These are phyloP conservation scores for Zalaria obscura DNA, from an alignment of 2,329 filamentous ascomycete genomes.

Conservation along the genomic window DNA sequence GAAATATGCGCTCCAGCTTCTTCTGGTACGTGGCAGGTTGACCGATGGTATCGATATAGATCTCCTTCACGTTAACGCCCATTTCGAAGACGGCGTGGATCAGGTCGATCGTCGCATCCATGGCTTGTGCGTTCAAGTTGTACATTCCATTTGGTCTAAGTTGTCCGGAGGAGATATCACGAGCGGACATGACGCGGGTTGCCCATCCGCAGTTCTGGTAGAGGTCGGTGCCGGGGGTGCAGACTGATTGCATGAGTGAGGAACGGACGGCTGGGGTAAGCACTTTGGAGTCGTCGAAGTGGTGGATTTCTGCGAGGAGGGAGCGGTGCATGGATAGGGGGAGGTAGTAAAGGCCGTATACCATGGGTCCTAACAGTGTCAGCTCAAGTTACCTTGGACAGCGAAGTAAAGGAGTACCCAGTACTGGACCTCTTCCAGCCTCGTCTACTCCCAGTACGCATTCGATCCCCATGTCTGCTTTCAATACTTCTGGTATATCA, in stretches of 20 bases:
- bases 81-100: constrained; percentile 62
- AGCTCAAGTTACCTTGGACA: constrained; percentile 6
- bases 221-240: constrained; percentile 46
- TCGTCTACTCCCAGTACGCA: constrained; percentile 86
- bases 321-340: constrained; percentile 50
- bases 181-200: constrained; percentile 63
- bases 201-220: constrained; percentile 68
- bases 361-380: constrained; percentile 40
- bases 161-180: constrained; percentile 71
- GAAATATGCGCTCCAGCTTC: constrained; percentile 72
- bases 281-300: constrained; percentile 92
- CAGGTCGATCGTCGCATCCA: constrained; percentile 77
- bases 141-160: constrained; percentile 49
- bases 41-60: constrained; percentile 93
- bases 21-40: constrained; percentile 71
- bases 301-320: constrained; percentile 64
- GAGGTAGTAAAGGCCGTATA: constrained; percentile 58
- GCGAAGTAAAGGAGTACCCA: too few species aligned
- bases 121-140: constrained; percentile 91
- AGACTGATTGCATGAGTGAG: constrained; percentile 56
- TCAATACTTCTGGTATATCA: constrained; percentile 24
- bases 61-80: constrained; percentile 72
- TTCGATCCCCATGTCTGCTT: constrained; percentile 33
- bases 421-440: constrained; percentile 84
- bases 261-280: constrained; percentile 70